These are phyloP conservation scores for Speleostelium caveatum DNA, from an alignment of 78 protist genomes.

Conservation along the genomic window DNA sequence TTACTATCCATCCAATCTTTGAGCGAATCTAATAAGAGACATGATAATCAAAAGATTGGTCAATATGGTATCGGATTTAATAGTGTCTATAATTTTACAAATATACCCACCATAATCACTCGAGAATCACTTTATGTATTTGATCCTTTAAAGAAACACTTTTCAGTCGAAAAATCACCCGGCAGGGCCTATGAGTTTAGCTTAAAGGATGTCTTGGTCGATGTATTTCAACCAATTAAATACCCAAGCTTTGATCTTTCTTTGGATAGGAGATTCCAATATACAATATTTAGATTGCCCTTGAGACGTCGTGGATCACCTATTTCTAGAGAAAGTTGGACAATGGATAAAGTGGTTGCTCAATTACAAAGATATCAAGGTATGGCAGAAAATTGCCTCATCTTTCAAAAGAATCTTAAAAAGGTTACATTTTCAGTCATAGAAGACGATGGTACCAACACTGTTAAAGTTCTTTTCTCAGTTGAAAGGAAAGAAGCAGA, in stretches of 20 bases:
- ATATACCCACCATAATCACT: conserved; percentile 31
- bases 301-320: background rate
- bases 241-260: conserved; percentile 5
- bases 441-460: conserved; percentile 13
- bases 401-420: background rate
- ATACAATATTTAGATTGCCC: conserved; percentile 11
- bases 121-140: conserved; percentile 5
- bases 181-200: conserved; percentile 1
- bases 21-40: conserved; percentile 21
- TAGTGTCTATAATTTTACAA: background rate
- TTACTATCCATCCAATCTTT: conserved; percentile 1
- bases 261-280: background rate
- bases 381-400: conserved; percentile 1
- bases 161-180: background rate
- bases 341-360: background rate
- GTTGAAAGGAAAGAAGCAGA: no score
- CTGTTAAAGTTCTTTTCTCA: no score
- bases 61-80: conserved; percentile 1
- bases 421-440: background rate
- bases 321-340: background rate
- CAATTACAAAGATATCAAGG: background rate
- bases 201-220: background rate
- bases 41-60: background rate
- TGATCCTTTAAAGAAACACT: conserved; percentile 6
- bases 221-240: background rate